Conservation (phyloP, 1,284 basidiomycete species). For the Anthracocystis panici-leucophaei region DNA sequence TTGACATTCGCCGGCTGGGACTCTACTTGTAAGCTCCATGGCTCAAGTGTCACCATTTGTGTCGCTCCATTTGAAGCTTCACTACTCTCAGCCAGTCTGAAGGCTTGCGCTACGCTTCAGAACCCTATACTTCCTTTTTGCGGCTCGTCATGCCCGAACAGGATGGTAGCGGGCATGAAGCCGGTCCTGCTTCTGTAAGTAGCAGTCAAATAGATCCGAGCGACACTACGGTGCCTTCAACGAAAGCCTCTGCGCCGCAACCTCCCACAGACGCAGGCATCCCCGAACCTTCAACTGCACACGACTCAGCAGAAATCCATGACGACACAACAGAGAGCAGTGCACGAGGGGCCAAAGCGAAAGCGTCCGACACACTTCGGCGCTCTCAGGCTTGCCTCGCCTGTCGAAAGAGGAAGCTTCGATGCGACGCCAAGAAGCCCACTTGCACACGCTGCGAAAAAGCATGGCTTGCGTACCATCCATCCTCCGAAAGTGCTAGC, state of each 20-base stretch:
- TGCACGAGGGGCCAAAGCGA: slow-evolving; percentile 8
- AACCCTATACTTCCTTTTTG: not conserved
- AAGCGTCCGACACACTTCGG: slow-evolving; percentile 28
- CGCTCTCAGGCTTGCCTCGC: slow-evolving; percentile 42
- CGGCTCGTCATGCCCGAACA: slow-evolving; percentile 12
- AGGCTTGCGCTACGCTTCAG: not conserved
- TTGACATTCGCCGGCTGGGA: too few relatives aligned
- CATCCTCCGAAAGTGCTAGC: not conserved
- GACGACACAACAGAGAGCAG: slow-evolving; percentile 7
- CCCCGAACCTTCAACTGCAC: not conserved
- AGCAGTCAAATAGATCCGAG: slow-evolving; percentile 7
- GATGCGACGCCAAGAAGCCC: slow-evolving; percentile 43
- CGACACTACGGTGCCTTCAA: not conserved
- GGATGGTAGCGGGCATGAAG: not conserved
- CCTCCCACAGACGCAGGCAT: not conserved
- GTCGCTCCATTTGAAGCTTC: not conserved
- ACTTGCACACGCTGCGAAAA: slow-evolving; percentile 42
- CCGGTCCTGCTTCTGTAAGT: not conserved
- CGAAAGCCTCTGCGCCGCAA: too few relatives aligned
- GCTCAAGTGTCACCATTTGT: not conserved
- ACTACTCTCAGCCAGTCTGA: not conserved
- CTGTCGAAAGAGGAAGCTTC: slow-evolving; percentile 40
- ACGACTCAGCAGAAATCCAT: slow-evolving; percentile 2
- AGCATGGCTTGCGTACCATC: slow-evolving; percentile 36
- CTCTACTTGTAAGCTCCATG: not conserved